Base-by-base conservation (phyloP, 2,329 filamentous ascomycete genomes). In the Thermomyces lanuginosus region DNA sequence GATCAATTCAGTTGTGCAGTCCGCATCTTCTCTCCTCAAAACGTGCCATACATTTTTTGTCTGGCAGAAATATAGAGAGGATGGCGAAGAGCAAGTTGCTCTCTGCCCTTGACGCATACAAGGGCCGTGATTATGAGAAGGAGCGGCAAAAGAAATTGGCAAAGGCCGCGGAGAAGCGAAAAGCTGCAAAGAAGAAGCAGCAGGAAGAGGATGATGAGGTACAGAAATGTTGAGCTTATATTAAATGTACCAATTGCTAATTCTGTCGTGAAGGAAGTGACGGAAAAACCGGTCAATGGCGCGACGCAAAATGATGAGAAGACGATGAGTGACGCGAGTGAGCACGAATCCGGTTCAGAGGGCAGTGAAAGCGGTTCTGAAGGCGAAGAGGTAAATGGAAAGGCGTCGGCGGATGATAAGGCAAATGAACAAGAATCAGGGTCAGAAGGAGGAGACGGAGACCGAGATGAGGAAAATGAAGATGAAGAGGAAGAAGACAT, bases 401-500 rank as follows among this genome's bases (percentile, higher is more conserved):
- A 45, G n/a, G n/a, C n/a, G 16, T 42, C 48, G 6, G 44, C 48
- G 4, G 45, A 51, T 2, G 46, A 48, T 8, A n/a, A 28, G 38
- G 10, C 44, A 48, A 26, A 40, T 44, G 4, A n/a, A n/a, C n/a
- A 43, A 43, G 6, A 43, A 49, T 20, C 38, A 47, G 11, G 37
- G 36, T 7, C 32, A 47, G n/a, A 42, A 48, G 4, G 46, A 51
- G 5, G 48, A n/a, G n/a, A 55, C 0, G 47, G 49, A 2, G 48
- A 55, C 1, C 51, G 55, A 1, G 56, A 61, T 0, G 69, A 72
- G 0, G 69, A 71, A 0, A 69, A 75, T 0, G 74, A 74, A 1
- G 72, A 76, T 0, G 76, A 78, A 12, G 77, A 83, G 4, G 79
- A 86, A 22, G 81, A 89, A 39, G 83, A 91, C 38, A 83, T 93